Evolutionary conservation across 129 eudicot genomes (phyloP).

Genomic region (Kitagawia praeruptora): DNA sequence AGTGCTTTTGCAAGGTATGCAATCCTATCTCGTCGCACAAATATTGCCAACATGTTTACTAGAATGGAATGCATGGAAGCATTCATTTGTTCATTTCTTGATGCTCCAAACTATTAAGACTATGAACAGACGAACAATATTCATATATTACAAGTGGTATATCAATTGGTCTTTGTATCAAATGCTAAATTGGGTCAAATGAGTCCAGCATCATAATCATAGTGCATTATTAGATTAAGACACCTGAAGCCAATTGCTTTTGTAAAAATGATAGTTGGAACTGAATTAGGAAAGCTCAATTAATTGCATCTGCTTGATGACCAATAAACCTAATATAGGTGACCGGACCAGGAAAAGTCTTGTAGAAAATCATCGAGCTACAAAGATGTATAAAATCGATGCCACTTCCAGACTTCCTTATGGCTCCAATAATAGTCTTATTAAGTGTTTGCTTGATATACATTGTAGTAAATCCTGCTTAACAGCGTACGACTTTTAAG

Average conservation of each 20-base stretch:
- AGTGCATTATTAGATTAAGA: neutral
- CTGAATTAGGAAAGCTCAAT: too few relatives aligned
- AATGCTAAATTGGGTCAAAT: neutral
- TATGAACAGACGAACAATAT: neutral
- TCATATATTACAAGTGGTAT: neutral
- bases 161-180: neutral
- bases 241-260: too few relatives aligned
- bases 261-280: too few relatives aligned
- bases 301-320: too few relatives aligned
- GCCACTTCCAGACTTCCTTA: neutral
- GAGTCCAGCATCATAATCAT: neutral
- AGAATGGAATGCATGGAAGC: neutral
- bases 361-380: neutral
- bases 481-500: neutral
- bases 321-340: too few relatives aligned
- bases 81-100: neutral
- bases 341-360: neutral
- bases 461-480: neutral
- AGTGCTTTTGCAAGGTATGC: slow-evolving; percentile 96
- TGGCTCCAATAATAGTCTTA: neutral
- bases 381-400: too few relatives aligned
- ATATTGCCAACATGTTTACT: neutral
- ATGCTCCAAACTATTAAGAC: neutral
- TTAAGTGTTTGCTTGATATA: neutral
- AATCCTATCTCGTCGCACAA: neutral